Percentiles rank a stretch among this genome's conserved stretches.
Conservation (phyloP, 2,329 filamentous ascomycete genomes). For the Scorias spongiosa region DNA sequence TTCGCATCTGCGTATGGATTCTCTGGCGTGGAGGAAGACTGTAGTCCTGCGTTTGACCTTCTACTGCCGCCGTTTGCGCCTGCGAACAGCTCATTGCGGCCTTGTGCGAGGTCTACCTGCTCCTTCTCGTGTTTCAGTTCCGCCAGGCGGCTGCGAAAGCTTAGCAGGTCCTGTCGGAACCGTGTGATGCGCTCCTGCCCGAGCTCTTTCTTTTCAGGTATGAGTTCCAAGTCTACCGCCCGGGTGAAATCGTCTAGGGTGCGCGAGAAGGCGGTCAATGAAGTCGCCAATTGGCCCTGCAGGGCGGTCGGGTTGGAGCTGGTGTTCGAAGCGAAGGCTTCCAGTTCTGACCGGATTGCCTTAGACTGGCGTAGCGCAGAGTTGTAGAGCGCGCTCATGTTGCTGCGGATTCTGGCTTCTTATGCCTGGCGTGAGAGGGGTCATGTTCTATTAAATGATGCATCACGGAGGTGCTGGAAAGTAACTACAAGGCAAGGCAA, state of each 20-base stretch:
- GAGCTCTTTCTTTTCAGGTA: conserved; percentile 81
- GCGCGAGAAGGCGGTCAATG: conserved; percentile 67
- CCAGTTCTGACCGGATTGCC: conserved; percentile 61
- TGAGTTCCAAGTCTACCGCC: conserved; percentile 75
- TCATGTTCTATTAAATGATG: too few species aligned
- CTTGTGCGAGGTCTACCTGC: conserved; percentile 30
- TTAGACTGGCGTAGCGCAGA: conserved; percentile 73
- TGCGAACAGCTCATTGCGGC: conserved; percentile 60
- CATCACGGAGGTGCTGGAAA: too few species aligned
- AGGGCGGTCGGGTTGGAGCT: conserved; percentile 38
- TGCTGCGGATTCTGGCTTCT: neutral
- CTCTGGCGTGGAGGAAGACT: conserved; percentile 61
- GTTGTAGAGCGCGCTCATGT: conserved; percentile 65
- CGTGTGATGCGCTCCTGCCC: conserved; percentile 71
- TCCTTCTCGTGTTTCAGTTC: conserved; percentile 63
- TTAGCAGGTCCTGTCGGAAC: conserved; percentile 68
- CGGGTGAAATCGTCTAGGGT: conserved; percentile 85
- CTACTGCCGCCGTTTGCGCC: neutral
- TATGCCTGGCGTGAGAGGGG: too few species aligned
- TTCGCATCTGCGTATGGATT: conserved; percentile 68
- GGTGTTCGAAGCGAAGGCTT: conserved; percentile 47
- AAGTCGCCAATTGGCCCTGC: conserved; percentile 59
- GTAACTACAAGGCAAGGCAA: too few species aligned
- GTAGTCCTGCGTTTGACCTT: conserved; percentile 54
- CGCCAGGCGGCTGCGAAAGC: conserved; percentile 66